These are phyloP conservation scores for Luffa aegyptiaca DNA, from an alignment of 306 rosid species.

Conservation along the genomic window DNA sequence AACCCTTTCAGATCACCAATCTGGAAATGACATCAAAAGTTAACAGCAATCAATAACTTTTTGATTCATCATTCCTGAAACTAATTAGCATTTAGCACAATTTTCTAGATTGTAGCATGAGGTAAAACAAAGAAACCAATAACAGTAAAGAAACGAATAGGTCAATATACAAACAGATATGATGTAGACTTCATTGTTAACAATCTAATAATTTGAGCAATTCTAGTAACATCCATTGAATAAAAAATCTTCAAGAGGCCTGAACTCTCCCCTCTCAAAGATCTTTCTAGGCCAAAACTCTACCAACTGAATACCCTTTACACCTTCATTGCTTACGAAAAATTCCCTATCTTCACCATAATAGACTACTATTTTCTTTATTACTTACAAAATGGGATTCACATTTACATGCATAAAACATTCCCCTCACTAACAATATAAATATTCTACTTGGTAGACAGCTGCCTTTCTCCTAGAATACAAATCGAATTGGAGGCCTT, in stretches of 20 bases:
- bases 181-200: neutral
- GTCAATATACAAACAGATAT: neutral
- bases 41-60: neutral
- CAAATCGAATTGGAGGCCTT: neutral
- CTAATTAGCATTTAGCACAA: neutral
- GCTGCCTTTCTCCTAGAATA: neutral
- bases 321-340: neutral
- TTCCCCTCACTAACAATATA: neutral
- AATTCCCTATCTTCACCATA: neutral
- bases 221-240: neutral
- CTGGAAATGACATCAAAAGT: constrained; percentile 29
- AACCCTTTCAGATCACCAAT: constrained; percentile 86
- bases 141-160: neutral
- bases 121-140: neutral
- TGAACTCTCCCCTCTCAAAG: neutral
- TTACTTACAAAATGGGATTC: neutral
- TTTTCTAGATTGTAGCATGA: neutral
- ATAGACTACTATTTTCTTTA: neutral
- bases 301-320: neutral
- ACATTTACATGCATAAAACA: neutral
- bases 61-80: neutral
- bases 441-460: neutral
- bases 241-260: neutral
- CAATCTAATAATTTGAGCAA: neutral
- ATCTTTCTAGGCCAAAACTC: neutral